Percentiles rank a stretch among this genome's conserved stretches.
These are phyloP conservation scores for Earliella scabrosa DNA, from an alignment of 1,284 basidiomycete species.

Conservation along the genomic window DNA sequence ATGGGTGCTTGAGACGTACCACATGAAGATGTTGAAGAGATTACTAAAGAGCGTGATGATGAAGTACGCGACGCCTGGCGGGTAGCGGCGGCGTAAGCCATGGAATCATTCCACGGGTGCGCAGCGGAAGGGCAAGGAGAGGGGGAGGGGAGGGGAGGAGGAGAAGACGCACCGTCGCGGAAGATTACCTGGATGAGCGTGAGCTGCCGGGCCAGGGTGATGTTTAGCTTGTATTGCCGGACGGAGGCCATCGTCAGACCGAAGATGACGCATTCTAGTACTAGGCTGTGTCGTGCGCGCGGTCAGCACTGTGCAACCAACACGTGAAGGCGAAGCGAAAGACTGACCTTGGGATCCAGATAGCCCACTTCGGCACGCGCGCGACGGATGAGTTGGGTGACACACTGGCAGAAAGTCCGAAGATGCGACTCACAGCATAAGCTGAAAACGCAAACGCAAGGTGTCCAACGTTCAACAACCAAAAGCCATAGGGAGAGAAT, in stretches of 20 bases:
- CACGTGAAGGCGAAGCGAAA: too few relatives aligned
- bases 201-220: slow-evolving; percentile 3
- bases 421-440: too few relatives aligned
- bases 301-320: background rate
- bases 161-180: slow-evolving; percentile 17
- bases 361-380: background rate
- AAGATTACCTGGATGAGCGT: slow-evolving; percentile 14
- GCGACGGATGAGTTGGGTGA: background rate
- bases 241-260: slow-evolving; percentile 19
- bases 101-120: too few relatives aligned
- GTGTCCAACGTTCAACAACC: too few relatives aligned
- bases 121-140: background rate
- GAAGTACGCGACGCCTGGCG: slow-evolving; percentile 20
- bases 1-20: slow-evolving; percentile 7
- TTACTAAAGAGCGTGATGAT: slow-evolving; percentile 16
- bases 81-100: background rate
- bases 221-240: slow-evolving; percentile 11
- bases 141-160: background rate
- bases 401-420: too few relatives aligned
- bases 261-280: slow-evolving; percentile 19
- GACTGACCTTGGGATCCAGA: slow-evolving; percentile 14
- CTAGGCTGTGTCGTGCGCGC: background rate
- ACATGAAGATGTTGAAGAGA: slow-evolving; percentile 25
- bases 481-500: too few relatives aligned
- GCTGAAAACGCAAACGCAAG: background rate